Evolutionary conservation across 78 protist genomes (phyloP).

Genomic region (Acrasis kona): DNA sequence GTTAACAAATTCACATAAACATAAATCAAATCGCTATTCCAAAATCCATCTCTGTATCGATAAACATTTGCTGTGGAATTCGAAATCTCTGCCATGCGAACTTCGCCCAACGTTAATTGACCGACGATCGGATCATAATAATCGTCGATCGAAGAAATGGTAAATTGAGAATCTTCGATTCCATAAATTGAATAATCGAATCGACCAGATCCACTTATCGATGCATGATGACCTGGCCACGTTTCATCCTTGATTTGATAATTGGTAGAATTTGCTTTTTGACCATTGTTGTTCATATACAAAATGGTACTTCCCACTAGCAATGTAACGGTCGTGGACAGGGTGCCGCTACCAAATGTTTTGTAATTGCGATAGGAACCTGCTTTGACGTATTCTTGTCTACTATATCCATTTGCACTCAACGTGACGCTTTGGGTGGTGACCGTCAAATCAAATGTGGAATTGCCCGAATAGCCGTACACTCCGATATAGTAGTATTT

Average conservation of each 20-base stretch:
- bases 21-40: too few species aligned
- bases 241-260: background rate
- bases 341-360: background rate
- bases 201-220: background rate
- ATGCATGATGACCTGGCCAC: background rate
- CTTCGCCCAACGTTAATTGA: too few species aligned
- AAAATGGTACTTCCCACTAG: background rate
- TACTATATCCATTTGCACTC: background rate
- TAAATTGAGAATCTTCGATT: background rate
- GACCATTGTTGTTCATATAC: background rate
- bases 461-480: too few species aligned
- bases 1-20: too few species aligned
- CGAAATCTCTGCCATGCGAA: too few species aligned
- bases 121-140: too few species aligned
- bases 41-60: too few species aligned
- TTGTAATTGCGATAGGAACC: background rate
- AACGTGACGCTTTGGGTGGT: background rate
- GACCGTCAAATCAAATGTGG: background rate
- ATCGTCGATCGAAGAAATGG: background rate
- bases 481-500: background rate
- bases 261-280: background rate
- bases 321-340: background rate
- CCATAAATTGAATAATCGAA: background rate
- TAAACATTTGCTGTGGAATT: too few species aligned
- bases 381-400: background rate